These are phyloP conservation scores for Lactifluus pinguis DNA, from an alignment of 768 basidiomycete genomes.

Conservation along the genomic window DNA sequence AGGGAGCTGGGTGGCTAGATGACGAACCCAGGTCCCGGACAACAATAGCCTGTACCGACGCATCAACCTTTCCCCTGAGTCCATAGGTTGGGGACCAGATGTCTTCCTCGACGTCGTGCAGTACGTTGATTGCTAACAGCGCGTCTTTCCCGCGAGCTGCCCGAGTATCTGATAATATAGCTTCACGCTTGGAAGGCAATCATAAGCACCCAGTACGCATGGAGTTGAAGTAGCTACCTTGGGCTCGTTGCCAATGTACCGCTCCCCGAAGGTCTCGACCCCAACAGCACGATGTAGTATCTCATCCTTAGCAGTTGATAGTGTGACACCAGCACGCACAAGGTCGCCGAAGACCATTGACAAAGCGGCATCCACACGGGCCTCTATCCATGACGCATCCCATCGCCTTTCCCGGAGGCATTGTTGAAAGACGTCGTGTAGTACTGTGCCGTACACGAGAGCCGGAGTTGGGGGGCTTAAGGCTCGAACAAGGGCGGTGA, in stretches of 20 bases:
- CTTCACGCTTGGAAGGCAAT: constrained; percentile 40
- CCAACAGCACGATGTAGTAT: constrained; percentile 55
- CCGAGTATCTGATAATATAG: constrained; percentile 60
- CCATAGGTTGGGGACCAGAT: constrained; percentile 96
- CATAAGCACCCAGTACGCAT: constrained; percentile 1
- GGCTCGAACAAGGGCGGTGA: constrained; percentile 54
- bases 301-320: constrained; percentile 60
- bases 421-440: constrained; percentile 85
- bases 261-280: constrained; percentile 50
- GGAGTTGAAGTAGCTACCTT: constrained; percentile 37
- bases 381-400: constrained; percentile 55
- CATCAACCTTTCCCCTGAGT: constrained; percentile 93
- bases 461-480: constrained; percentile 53
- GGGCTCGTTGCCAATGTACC: constrained; percentile 55
- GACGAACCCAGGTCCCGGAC: constrained; percentile 26
- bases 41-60: constrained; percentile 65
- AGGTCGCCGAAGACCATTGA: constrained; percentile 49
- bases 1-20: constrained; percentile 47
- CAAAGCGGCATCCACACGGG: constrained; percentile 48
- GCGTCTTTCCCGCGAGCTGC: constrained; percentile 39
- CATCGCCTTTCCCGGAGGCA: constrained; percentile 56
- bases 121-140: constrained; percentile 58
- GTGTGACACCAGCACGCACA: constrained; percentile 45
- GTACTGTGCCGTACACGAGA: constrained; percentile 84
- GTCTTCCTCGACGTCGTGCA: constrained; percentile 92